phyloP scores from a whole-genome alignment of 164 flowering plant species.

The Sextonia rubra region DNA sequence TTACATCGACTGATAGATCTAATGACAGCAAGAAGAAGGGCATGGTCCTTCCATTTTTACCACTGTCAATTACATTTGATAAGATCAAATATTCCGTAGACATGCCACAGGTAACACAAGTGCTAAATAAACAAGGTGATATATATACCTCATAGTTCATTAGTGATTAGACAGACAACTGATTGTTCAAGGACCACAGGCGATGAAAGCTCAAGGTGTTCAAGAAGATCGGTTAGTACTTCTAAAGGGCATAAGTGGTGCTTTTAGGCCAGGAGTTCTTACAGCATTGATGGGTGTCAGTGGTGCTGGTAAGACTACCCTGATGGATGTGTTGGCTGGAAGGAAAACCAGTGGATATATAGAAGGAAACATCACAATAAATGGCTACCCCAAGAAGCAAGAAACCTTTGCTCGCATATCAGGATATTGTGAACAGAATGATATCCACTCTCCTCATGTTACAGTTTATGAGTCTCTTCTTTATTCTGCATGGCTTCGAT shows the following conservation, averaged over 20 bases:
- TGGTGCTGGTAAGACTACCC: slow-evolving; percentile 59
- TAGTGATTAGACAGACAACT: too few species aligned
- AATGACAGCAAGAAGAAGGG: slow-evolving; percentile 26
- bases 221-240: slow-evolving; percentile 33
- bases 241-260: slow-evolving; percentile 43
- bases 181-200: slow-evolving; percentile 24
- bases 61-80: slow-evolving; percentile 43
- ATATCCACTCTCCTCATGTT: slow-evolving; percentile 54
- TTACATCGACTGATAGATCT: slow-evolving; percentile 12
- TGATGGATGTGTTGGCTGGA: slow-evolving; percentile 54
- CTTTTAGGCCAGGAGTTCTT: slow-evolving; percentile 55
- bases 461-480: slow-evolving; percentile 47
- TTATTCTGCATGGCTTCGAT: slow-evolving; percentile 57
- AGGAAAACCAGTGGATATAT: slow-evolving; percentile 50
- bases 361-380: slow-evolving; percentile 39
- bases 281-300: slow-evolving; percentile 63
- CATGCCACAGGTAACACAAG: slow-evolving; percentile 46
- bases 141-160: too few species aligned
- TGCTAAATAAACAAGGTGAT: not conserved
- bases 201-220: slow-evolving; percentile 52
- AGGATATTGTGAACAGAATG: slow-evolving; percentile 56
- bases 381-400: slow-evolving; percentile 52
- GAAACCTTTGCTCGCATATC: slow-evolving; percentile 51
- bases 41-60: slow-evolving; percentile 58
- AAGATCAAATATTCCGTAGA: slow-evolving; percentile 45